Percentiles rank a stretch among this genome's conserved stretches.
These are phyloP conservation scores for Aureobasidium sp. DNA, from an alignment of 2,329 filamentous ascomycete species.

Conservation along the genomic window DNA sequence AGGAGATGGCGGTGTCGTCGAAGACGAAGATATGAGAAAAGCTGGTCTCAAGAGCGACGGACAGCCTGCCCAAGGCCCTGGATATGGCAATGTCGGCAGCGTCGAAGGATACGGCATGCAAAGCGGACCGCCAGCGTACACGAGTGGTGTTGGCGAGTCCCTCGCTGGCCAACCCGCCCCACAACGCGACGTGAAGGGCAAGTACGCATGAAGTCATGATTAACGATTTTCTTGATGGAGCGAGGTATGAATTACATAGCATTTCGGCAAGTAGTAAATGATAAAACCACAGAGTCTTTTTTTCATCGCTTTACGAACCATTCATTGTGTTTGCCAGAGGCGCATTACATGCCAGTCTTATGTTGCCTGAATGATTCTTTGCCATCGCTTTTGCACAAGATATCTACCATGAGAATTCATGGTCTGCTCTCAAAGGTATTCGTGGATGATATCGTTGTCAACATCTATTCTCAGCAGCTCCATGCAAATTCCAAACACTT, in stretches of 20 bases:
- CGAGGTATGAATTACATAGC: neutral
- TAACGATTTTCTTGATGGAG: neutral
- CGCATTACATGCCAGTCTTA: no score
- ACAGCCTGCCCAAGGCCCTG: neutral
- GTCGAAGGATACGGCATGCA: slow-evolving; percentile 11
- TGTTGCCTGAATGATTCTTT: no score
- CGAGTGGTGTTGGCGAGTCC: slow-evolving; percentile 10
- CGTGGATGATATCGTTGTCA: no score
- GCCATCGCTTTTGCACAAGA: no score
- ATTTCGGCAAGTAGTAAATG: neutral
- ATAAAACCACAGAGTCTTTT: neutral
- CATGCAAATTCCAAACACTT: no score
- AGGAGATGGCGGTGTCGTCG: slow-evolving; percentile 46
- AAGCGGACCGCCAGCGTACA: slow-evolving; percentile 4
- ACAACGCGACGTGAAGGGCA: neutral
- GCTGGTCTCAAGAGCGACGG: slow-evolving; percentile 7
- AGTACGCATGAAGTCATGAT: neutral
- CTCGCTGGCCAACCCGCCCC: slow-evolving; percentile 16
- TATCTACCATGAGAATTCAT: no score
- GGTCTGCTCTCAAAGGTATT: no score
- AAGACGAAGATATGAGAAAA: slow-evolving; percentile 32
- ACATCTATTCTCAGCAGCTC: no score
- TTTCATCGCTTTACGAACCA: neutral
- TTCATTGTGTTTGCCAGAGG: neutral
- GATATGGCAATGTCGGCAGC: neutral